phyloP scores from a whole-genome alignment of 2,329 filamentous ascomycete genomes.

The Akanthomyces dipterigenus region DNA sequence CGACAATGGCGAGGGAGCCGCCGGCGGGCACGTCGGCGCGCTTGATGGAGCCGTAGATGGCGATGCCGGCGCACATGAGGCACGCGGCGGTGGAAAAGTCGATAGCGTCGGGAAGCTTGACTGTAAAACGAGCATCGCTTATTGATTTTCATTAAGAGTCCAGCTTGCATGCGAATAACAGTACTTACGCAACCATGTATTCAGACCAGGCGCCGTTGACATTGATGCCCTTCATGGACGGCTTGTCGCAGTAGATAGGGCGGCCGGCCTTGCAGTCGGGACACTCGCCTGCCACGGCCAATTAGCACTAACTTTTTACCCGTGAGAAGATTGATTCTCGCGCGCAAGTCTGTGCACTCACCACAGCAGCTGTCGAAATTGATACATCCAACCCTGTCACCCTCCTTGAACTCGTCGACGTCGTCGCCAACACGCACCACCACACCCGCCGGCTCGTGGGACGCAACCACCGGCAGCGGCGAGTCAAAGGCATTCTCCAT shows the following conservation, averaged over 20 bases:
- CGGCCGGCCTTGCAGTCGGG: constrained; percentile 10
- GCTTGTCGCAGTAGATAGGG: constrained; percentile 13
- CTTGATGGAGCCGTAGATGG: constrained; percentile 15
- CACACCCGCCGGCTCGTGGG: constrained; percentile 12
- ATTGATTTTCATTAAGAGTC: neutral
- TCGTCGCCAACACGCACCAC: neutral
- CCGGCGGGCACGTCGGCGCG: constrained; percentile 5
- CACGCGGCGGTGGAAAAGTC: constrained; percentile 9
- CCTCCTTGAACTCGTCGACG: neutral
- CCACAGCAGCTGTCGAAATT: constrained; percentile 14
- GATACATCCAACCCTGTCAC: constrained; percentile 12
- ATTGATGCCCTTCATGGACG: constrained; percentile 12
- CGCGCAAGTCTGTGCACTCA: too few species aligned
- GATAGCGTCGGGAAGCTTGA: constrained; percentile 12
- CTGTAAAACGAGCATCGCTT: constrained; percentile 12
- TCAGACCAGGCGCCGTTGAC: constrained; percentile 13
- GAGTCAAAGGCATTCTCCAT: constrained; percentile 12
- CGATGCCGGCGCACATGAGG: constrained; percentile 15
- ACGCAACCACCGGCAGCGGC: constrained; percentile 9
- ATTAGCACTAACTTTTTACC: neutral
- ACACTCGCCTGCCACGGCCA: neutral
- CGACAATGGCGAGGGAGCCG: constrained; percentile 12
- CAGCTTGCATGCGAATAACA: neutral
- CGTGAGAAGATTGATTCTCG: too few species aligned
- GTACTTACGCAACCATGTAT: constrained; percentile 13